These are phyloP conservation scores for Paramecium caudatum DNA, from an alignment of 73 alveolate species.

Conservation along the genomic window DNA sequence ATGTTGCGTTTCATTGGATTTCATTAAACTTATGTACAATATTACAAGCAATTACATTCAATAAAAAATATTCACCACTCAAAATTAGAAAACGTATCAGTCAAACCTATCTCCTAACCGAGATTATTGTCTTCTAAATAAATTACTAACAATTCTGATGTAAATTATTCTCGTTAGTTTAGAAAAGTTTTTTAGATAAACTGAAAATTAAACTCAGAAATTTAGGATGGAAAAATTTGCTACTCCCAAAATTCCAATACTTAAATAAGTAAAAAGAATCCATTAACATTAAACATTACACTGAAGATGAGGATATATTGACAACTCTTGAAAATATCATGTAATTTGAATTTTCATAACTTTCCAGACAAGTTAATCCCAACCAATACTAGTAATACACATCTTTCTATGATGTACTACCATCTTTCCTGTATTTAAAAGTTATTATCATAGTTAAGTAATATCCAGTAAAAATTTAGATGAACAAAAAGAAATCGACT, in stretches of 20 bases:
- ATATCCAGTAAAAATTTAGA: not conserved
- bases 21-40: not conserved
- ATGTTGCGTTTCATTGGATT: slow-evolving; percentile 17
- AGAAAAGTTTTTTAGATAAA: not conserved
- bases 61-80: not conserved
- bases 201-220: not conserved
- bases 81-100: not conserved
- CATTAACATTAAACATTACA: not conserved
- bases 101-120: not conserved
- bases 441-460: too few species aligned
- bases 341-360: slow-evolving; percentile 7
- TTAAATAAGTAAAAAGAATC: not conserved
- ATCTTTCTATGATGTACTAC: not conserved
- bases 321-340: not conserved
- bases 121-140: slow-evolving; percentile 10
- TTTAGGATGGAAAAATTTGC: not conserved
- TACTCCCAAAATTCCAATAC: slow-evolving; percentile 5
- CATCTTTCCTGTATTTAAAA: slow-evolving; percentile 28
- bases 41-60: not conserved
- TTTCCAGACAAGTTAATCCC: slow-evolving; percentile 12
- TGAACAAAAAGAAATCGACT: not conserved
- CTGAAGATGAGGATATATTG: not conserved
- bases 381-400: not conserved
- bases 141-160: not conserved
- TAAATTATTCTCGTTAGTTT: slow-evolving; percentile 3